Evolutionary conservation across 2,329 filamentous ascomycete genomes (phyloP).

Genomic region (Diaporthe ilicicola): DNA sequence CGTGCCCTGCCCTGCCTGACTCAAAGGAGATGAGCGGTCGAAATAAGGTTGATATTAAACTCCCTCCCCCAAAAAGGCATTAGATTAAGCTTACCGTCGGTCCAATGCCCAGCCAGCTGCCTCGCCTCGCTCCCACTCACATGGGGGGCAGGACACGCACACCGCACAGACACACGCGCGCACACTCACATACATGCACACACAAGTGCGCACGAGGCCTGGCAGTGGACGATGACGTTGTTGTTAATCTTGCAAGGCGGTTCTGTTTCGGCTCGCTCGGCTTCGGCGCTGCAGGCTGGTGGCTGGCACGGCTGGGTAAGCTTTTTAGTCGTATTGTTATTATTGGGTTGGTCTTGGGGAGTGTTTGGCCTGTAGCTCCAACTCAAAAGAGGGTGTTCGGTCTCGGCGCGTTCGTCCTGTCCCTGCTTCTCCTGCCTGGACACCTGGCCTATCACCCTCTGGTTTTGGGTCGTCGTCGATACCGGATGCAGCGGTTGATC

Average conservation of each 20-base stretch:
- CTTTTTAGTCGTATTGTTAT: neutral
- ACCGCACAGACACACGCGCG: neutral
- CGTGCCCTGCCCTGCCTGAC: neutral
- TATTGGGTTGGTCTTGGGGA: neutral
- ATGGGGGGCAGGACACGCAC: neutral
- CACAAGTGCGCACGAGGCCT: no score
- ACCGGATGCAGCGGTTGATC: conserved; percentile 14
- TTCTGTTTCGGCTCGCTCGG: conserved; percentile 1
- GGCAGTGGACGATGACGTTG: conserved; percentile 8
- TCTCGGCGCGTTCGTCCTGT: conserved; percentile 12
- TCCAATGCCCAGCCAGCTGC: conserved; percentile 17
- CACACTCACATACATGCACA: neutral
- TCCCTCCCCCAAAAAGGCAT: conserved; percentile 7
- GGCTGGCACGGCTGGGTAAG: conserved; percentile 5
- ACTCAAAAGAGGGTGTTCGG: conserved; percentile 5
- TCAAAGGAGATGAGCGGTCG: conserved; percentile 10
- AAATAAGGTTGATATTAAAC: conserved; percentile 23
- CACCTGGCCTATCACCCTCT: neutral
- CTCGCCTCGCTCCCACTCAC: neutral
- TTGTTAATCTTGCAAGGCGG: neutral
- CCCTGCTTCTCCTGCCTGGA: no score
- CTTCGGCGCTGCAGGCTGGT: conserved; percentile 11
- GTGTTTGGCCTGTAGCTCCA: neutral
- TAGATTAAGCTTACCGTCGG: conserved; percentile 19
- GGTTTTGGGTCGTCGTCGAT: neutral